These are phyloP conservation scores for Collybia nuda DNA, from an alignment of 768 basidiomycete genomes.

Conservation along the genomic window DNA sequence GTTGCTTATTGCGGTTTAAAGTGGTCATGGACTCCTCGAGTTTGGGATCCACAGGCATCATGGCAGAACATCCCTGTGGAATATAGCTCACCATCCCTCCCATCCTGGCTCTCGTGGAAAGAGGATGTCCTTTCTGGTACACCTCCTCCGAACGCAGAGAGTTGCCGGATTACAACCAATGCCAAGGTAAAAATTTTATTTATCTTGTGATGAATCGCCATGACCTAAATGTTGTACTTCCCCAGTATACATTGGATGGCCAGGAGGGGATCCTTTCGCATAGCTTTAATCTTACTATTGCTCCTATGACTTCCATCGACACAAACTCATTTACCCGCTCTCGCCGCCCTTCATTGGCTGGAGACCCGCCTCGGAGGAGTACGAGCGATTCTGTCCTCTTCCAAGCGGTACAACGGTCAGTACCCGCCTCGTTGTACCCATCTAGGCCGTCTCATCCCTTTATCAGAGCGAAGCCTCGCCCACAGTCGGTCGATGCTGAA, in stretches of 20 bases:
- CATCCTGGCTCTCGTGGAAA: constrained; percentile 88
- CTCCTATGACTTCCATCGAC: constrained; percentile 54
- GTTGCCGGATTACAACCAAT: constrained; percentile 70
- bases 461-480: constrained; percentile 25
- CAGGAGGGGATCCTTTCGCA: constrained; percentile 68
- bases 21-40: constrained; percentile 90
- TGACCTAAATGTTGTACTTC: neutral
- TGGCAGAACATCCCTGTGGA: constrained; percentile 76
- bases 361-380: constrained; percentile 42
- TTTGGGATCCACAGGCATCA: constrained; percentile 96
- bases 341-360: constrained; percentile 41
- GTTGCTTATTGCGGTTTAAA: constrained; percentile 79
- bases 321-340: constrained; percentile 37
- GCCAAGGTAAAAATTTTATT: constrained; percentile 61
- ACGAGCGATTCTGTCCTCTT: constrained; percentile 49
- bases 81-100: constrained; percentile 80
- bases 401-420: constrained; percentile 38
- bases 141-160: constrained; percentile 74
- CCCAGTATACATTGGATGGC: constrained; percentile 70
- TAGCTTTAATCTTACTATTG: constrained; percentile 71
- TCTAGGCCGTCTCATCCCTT: neutral
- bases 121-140: constrained; percentile 80
- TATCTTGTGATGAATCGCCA: neutral
- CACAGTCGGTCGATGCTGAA: constrained; percentile 23
- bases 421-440: constrained; percentile 2